Percentiles rank a stretch among this genome's conserved stretches.
Evolutionary conservation across 495 filamentous ascomycete species (phyloP).

Genomic region (Neurospora sublineolata): DNA sequence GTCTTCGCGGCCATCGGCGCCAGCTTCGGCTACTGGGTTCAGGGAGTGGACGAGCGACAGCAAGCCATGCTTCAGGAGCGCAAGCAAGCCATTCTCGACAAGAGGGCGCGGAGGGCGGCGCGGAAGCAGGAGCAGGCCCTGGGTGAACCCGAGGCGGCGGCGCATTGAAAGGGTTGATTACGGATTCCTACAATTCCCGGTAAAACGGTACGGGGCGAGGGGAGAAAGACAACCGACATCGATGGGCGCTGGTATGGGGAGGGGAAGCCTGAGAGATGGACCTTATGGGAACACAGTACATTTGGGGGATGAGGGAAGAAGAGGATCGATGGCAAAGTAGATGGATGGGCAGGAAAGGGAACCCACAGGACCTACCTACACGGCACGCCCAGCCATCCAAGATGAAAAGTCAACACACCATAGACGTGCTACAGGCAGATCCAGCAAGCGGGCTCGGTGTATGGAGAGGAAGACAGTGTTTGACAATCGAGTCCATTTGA

Average conservation of each 20-base stretch:
- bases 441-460: not conserved
- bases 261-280: not conserved
- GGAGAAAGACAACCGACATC: not conserved
- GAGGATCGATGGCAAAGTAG: not conserved
- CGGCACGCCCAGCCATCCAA: not conserved
- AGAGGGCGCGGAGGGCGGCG: slow-evolving; percentile 65
- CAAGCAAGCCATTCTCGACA: slow-evolving; percentile 70
- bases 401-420: not conserved
- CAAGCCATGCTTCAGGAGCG: slow-evolving; percentile 61
- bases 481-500: not conserved
- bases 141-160: slow-evolving; percentile 13
- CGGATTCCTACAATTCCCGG: not conserved
- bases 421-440: not conserved
- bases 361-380: not conserved
- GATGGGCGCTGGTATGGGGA: not conserved
- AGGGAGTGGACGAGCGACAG: slow-evolving; percentile 73
- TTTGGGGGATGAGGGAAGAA: not conserved
- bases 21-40: slow-evolving; percentile 92
- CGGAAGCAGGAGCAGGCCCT: slow-evolving; percentile 30
- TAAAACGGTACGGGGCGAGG: not conserved
- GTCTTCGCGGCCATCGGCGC: slow-evolving; percentile 74
- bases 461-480: not conserved
- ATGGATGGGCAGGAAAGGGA: not conserved
- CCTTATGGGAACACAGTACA: not conserved
- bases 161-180: slow-evolving; percentile 6